phyloP scores from a whole-genome alignment of 306 rosid species.

The Quercus mongolica region DNA sequence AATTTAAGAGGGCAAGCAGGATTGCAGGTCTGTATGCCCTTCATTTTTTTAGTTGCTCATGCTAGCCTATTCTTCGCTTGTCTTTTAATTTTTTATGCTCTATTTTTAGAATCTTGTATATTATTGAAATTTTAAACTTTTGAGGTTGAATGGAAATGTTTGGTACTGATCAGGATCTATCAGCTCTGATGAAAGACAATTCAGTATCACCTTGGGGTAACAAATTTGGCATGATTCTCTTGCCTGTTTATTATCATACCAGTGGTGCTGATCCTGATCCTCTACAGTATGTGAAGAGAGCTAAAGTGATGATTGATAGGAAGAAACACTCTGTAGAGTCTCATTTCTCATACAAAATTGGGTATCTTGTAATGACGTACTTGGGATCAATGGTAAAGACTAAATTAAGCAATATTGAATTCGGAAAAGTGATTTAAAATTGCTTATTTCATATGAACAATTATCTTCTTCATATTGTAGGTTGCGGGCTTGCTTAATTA shows the following conservation, averaged over 20 bases:
- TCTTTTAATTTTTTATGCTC: background rate
- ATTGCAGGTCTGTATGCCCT: constrained; percentile 49
- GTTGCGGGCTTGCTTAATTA: constrained; percentile 58
- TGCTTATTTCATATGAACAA: background rate
- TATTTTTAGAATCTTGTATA: background rate
- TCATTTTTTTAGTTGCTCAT: background rate
- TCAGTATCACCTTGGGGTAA: constrained; percentile 77
- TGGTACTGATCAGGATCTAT: constrained; percentile 48
- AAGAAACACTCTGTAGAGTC: constrained; percentile 72
- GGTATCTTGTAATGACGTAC: constrained; percentile 45
- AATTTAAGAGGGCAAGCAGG: constrained; percentile 70
- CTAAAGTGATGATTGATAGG: constrained; percentile 65
- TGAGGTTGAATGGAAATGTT: constrained; percentile 11
- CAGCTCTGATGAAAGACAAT: constrained; percentile 60
- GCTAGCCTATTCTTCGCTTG: background rate
- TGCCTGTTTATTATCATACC: constrained; percentile 60
- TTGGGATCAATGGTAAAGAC: constrained; percentile 58
- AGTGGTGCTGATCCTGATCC: constrained; percentile 33
- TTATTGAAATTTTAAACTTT: background rate
- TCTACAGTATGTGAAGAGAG: constrained; percentile 54
- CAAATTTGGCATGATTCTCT: constrained; percentile 63
- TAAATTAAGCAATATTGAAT: background rate
- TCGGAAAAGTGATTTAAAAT: background rate
- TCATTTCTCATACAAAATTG: constrained; percentile 50
- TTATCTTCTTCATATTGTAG: constrained; percentile 32